Percentiles rank a stretch among this genome's conserved stretches.
phyloP scores from a whole-genome alignment of 2,329 filamentous ascomycete genomes.

The Fusarium denticulatum region DNA sequence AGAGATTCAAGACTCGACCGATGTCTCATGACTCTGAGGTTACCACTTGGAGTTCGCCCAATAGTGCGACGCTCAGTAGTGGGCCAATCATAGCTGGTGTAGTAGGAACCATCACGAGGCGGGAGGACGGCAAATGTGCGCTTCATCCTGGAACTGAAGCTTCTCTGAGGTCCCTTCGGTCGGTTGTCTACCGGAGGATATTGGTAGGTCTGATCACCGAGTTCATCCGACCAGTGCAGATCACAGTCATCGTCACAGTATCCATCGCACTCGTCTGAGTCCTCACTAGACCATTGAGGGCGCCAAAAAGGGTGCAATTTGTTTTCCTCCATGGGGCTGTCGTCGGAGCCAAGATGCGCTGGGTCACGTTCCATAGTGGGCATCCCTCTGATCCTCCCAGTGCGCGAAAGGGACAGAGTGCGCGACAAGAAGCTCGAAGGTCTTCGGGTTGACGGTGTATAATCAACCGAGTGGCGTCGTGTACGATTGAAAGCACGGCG shows the following conservation, averaged over 20 bases:
- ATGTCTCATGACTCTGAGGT: constrained; percentile 66
- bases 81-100: constrained; percentile 46
- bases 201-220: constrained; percentile 54
- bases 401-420: constrained; percentile 64
- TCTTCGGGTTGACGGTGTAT: constrained; percentile 53
- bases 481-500: constrained; percentile 63
- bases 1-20: constrained; percentile 60
- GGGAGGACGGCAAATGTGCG: constrained; percentile 71
- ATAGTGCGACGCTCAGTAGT: constrained; percentile 66
- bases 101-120: constrained; percentile 50
- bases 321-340: constrained; percentile 60
- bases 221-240: constrained; percentile 45
- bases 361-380: constrained; percentile 43
- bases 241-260: constrained; percentile 43
- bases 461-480: constrained; percentile 56
- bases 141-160: constrained; percentile 64
- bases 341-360: constrained; percentile 55
- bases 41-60: constrained; percentile 67
- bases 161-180: constrained; percentile 56
- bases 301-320: constrained; percentile 71
- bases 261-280: constrained; percentile 43
- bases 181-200: constrained; percentile 63
- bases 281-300: constrained; percentile 58
- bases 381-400: constrained; percentile 44
- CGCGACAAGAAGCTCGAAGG: constrained; percentile 58